These are phyloP conservation scores for Cystoderma amianthinum DNA, from an alignment of 768 basidiomycete species.

Conservation along the genomic window DNA sequence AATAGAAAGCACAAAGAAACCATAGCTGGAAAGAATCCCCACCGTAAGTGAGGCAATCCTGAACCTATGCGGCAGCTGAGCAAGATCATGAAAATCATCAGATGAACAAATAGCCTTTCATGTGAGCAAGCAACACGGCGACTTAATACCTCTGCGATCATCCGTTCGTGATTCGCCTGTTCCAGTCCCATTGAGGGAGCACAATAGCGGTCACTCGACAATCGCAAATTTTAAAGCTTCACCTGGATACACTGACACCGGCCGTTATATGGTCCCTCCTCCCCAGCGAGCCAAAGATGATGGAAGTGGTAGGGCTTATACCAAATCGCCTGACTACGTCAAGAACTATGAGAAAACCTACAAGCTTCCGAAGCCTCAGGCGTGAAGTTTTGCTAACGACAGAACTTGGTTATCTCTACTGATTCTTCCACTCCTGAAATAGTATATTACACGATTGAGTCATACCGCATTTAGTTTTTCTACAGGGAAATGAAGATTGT, in stretches of 20 bases:
- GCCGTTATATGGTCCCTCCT: slow-evolving; percentile 17
- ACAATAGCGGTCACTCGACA: slow-evolving; percentile 18
- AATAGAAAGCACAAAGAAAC: slow-evolving; percentile 18
- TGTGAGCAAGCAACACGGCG: not conserved
- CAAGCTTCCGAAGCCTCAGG: not conserved
- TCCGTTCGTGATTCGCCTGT: slow-evolving; percentile 7
- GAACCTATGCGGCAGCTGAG: not conserved
- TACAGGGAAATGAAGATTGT: no score
- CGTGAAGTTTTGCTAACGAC: no score
- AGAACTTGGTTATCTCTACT: no score
- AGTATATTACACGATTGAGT: no score
- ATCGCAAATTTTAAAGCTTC: slow-evolving; percentile 15
- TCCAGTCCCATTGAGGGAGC: slow-evolving; percentile 15
- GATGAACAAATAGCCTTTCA: slow-evolving; percentile 21
- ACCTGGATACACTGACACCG: slow-evolving; percentile 9
- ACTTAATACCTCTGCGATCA: not conserved
- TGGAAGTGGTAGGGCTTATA: slow-evolving; percentile 17
- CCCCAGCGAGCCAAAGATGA: slow-evolving; percentile 21
- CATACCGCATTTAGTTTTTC: no score
- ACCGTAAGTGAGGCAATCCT: slow-evolving; percentile 15
- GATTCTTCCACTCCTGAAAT: no score
- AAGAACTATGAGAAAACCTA: slow-evolving; percentile 23
- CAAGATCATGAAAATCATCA: slow-evolving; percentile 3
- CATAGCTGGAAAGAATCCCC: slow-evolving; percentile 17
- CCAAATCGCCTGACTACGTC: slow-evolving; percentile 25